phyloP scores from a whole-genome alignment of 176 grass and related monocot genomes.

The Carex parvula region DNA sequence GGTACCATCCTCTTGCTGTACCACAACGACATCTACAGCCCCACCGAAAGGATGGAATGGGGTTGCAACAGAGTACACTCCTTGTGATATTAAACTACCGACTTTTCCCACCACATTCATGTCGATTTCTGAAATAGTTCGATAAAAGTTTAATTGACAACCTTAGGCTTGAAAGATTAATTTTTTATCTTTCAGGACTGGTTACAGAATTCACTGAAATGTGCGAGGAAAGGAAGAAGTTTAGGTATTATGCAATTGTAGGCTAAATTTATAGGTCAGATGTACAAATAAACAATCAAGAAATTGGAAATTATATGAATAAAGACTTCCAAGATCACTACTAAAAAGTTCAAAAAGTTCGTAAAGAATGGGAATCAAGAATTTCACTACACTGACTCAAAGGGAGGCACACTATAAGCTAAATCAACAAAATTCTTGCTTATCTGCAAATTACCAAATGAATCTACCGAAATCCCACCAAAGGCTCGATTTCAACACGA shows the following conservation, averaged over 20 bases:
- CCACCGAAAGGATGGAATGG: conserved; percentile 97
- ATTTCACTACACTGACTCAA: background rate
- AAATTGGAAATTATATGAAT: background rate
- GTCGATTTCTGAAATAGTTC: conserved; percentile 12
- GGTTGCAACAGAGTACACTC: conserved; percentile 91
- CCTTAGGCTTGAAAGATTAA: background rate
- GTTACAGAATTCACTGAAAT: background rate
- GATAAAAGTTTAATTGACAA: background rate
- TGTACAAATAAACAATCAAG: background rate
- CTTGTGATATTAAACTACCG: conserved; percentile 85
- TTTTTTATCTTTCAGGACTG: background rate
- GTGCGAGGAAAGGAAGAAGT: background rate
- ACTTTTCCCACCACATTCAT: conserved; percentile 95
- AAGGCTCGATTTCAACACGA: background rate
- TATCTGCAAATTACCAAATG: background rate
- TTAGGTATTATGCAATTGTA: background rate
- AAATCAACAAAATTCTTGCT: conserved; percentile 7
- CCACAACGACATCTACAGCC: conserved; percentile 84
- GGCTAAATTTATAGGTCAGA: background rate
- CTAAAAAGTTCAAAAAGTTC: background rate
- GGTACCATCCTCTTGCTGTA: conserved; percentile 92
- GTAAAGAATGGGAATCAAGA: background rate
- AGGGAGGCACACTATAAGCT: background rate
- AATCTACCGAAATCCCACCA: background rate
- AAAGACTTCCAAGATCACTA: background rate